Conservation (phyloP, 2,329 filamentous ascomycete genomes). For the Penicillium sp. region DNA sequence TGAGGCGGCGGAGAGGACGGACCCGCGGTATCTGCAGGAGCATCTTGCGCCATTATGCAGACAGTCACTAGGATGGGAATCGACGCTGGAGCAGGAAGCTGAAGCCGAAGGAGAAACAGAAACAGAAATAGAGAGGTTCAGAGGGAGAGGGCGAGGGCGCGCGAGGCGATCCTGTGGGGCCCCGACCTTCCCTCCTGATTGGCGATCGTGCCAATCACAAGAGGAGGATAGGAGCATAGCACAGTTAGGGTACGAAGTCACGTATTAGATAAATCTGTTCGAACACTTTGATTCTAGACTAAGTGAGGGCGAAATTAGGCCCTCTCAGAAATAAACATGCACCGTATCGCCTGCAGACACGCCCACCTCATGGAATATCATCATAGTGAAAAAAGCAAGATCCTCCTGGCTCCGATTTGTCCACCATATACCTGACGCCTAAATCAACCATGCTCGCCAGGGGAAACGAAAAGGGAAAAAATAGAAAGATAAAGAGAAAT, state of each 20-base stretch:
- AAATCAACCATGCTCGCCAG: neutral
- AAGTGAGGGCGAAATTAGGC: too few species aligned
- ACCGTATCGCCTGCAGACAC: neutral
- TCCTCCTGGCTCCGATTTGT: neutral
- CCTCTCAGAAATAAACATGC: neutral
- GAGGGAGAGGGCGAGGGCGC: neutral
- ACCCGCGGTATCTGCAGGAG: slow-evolving; percentile 43
- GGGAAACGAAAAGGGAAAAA: neutral
- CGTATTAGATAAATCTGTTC: neutral
- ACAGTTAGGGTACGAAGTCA: too few species aligned
- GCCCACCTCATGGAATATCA: neutral
- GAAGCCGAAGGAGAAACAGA: neutral
- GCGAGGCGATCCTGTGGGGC: slow-evolving; percentile 27
- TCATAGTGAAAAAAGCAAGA: neutral
- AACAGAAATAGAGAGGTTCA: slow-evolving; percentile 2
- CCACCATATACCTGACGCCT: neutral
- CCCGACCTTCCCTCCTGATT: slow-evolving; percentile 9
- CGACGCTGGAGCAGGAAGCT: neutral
- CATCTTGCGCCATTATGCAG: slow-evolving; percentile 31
- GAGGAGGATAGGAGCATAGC: too few species aligned
- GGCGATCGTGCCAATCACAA: slow-evolving; percentile 16
- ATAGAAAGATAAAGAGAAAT: neutral
- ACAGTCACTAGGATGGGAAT: neutral
- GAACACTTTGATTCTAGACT: neutral
- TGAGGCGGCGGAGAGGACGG: slow-evolving; percentile 42